Conservation (phyloP, 129 eudicot genomes). For the Artemisia tridentata region DNA sequence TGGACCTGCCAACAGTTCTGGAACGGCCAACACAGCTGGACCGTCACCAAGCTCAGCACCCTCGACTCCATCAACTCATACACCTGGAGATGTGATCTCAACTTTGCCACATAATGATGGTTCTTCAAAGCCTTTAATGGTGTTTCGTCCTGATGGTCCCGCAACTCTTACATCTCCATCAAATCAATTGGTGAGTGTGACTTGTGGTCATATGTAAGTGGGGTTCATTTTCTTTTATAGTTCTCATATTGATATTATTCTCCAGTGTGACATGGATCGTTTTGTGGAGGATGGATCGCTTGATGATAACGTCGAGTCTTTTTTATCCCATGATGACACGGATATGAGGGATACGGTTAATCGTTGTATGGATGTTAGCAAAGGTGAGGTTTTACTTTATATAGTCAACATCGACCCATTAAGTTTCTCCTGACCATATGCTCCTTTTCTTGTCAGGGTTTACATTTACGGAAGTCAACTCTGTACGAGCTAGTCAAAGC, state of each 20-base stretch:
- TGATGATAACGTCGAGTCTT: slow-evolving; percentile 94
- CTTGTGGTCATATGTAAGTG: slow-evolving; percentile 11
- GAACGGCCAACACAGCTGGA: slow-evolving; percentile 90
- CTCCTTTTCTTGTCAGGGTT: slow-evolving; percentile 52
- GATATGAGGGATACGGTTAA: slow-evolving; percentile 81
- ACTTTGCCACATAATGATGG: slow-evolving; percentile 51
- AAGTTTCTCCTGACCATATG: background rate
- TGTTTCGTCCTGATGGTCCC: slow-evolving; percentile 79
- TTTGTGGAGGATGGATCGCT: slow-evolving; percentile 96
- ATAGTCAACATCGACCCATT: background rate
- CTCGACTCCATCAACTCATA: slow-evolving; percentile 77
- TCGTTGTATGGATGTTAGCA: slow-evolving; percentile 87
- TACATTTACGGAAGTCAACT: slow-evolving; percentile 74
- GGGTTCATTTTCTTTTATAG: slow-evolving; percentile 9
- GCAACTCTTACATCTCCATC: slow-evolving; percentile 85
- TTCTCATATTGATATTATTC: slow-evolving; percentile 32
- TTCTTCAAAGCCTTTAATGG: slow-evolving; percentile 77
- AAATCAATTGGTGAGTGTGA: slow-evolving; percentile 74
- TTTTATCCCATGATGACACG: slow-evolving; percentile 90
- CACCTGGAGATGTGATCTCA: slow-evolving; percentile 70
- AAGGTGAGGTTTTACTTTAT: slow-evolving; percentile 43
- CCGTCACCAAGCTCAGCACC: slow-evolving; percentile 77
- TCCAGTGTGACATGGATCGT: slow-evolving; percentile 95
- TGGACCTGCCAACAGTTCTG: slow-evolving; percentile 98
- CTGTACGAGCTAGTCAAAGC: slow-evolving; percentile 81